Conservation (phyloP, 108 stramenopile species). For the Cyclotella baltica region DNA sequence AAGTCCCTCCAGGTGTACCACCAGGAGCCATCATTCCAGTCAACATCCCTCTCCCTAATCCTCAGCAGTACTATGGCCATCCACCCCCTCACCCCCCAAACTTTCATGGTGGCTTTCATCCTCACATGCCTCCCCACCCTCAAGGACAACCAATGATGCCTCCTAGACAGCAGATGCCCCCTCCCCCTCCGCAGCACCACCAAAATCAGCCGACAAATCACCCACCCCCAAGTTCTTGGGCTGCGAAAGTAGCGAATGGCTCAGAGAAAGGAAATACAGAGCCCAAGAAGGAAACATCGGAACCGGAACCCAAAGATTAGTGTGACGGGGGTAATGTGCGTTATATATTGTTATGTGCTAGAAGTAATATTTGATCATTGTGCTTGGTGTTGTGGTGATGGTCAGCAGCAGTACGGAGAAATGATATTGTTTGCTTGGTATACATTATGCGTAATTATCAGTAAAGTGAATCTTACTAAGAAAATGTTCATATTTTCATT, state of each 20-base stretch:
- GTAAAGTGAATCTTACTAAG: no score
- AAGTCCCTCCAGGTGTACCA: slow-evolving; percentile 73
- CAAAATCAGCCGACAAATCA: neutral
- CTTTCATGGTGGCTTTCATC: slow-evolving; percentile 4
- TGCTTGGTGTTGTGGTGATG: no score
- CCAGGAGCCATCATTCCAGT: slow-evolving; percentile 78
- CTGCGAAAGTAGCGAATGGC: neutral
- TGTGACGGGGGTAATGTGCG: neutral
- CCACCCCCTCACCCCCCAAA: slow-evolving; percentile 23
- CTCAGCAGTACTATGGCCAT: slow-evolving; percentile 13
- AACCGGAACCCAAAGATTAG: neutral
- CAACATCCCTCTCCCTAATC: slow-evolving; percentile 59
- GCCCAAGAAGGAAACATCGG: neutral
- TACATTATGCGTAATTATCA: no score
- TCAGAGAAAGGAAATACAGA: neutral
- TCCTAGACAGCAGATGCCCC: slow-evolving; percentile 3
- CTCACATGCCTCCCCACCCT: neutral
- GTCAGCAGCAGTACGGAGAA: no score
- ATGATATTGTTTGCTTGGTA: no score
- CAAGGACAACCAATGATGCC: slow-evolving; percentile 22
- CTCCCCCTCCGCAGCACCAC: neutral
- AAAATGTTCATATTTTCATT: no score
- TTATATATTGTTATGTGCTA: no score
- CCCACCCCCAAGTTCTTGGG: neutral
- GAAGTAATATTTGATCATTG: no score